Base-by-base conservation (phyloP, 2,329 filamentous ascomycete species). In the Penicillium nordicum region DNA sequence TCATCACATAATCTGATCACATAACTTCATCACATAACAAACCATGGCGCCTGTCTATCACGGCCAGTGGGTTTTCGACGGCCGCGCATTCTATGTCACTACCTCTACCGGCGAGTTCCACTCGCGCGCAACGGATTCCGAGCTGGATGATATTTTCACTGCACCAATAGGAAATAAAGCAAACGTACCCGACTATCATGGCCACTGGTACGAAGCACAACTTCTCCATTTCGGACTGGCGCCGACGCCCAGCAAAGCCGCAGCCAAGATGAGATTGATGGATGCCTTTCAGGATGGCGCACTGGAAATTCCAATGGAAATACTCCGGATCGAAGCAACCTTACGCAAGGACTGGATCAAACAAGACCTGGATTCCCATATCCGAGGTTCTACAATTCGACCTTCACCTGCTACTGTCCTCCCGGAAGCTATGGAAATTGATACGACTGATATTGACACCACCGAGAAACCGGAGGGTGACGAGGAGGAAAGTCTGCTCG, bases 131-230 rank as follows among this genome's bases (percentile, higher is more conserved):
- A 75, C 75, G 1, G 32, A 69, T 3, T 62, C 71, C 0, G 79
- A 83, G 60, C 73, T 83, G 5, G 72, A 76, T 57, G 68, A 74
- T 2, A 73, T 79, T 46, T 79, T 82, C 59, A 49, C 60, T 12
- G 47, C 61, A 36, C 49, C 9, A 18, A 29, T 16, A 5, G 27
- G 29, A 3, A 38, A 50, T 12, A 49, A 14, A 4, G 48, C 45
- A 4, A 44, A 59, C 7, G 23, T 34, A 16, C 76, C 79, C 43
- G 82, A 86, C 62, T 78, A 78, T 42, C 79, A 83, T 0, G 83
- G 77, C 1, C 82, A 86, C 60, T 88, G 81, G 80, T 87, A 84
- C 56, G 79, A 84, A 59, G 83, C 84, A 0, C 84, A 88, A 59
- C 76, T 87, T 11, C 70, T 84, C 4, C 85, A 88, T 69, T 87